Percentiles rank a stretch among this genome's conserved stretches.
Evolutionary conservation across 2,329 filamentous ascomycete species (phyloP).

Genomic region (Colletotrichum brevisporum): DNA sequence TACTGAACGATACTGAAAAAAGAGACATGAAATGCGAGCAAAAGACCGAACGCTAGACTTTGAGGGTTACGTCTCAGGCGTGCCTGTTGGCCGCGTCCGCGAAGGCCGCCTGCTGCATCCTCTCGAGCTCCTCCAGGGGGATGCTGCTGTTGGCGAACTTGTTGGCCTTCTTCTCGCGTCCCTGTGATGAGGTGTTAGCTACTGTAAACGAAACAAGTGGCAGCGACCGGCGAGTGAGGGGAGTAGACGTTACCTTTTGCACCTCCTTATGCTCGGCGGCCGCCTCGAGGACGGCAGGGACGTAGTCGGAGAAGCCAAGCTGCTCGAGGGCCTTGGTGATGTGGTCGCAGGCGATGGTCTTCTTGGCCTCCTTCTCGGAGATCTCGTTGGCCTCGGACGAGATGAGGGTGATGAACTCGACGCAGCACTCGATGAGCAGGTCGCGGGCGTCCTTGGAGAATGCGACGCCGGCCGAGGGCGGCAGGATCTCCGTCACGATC

Average conservation of each 20-base stretch:
- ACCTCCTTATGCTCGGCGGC: constrained; percentile 93
- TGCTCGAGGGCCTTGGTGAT: constrained; percentile 95
- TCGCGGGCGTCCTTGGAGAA: constrained; percentile 97
- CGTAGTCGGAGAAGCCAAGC: constrained; percentile 93
- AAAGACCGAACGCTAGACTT: constrained; percentile 4
- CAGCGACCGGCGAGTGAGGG: too few relatives aligned
- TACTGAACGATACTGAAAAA: constrained; percentile 45
- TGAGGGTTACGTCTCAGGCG: constrained; percentile 1
- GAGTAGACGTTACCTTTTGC: constrained; percentile 77
- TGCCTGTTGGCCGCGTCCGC: constrained; percentile 55
- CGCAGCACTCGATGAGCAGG: constrained; percentile 96
- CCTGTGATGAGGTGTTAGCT: constrained; percentile 64
- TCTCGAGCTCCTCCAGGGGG: constrained; percentile 89
- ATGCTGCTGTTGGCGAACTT: constrained; percentile 97
- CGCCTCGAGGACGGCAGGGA: constrained; percentile 87
- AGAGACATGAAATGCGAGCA: constrained; percentile 36
- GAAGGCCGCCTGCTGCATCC: constrained; percentile 93
- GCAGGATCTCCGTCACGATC: constrained; percentile 95
- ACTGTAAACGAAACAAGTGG: too few relatives aligned
- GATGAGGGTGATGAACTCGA: constrained; percentile 98
- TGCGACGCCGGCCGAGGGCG: constrained; percentile 79
- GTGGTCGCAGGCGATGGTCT: constrained; percentile 98
- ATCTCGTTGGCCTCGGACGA: constrained; percentile 99
- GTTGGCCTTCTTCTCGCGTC: constrained; percentile 95
- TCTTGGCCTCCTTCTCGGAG: constrained; percentile 98